Percentiles rank a stretch among this genome's conserved stretches.
phyloP scores from a whole-genome alignment of 2,329 filamentous ascomycete species.

The Ophiostoma sp. region DNA sequence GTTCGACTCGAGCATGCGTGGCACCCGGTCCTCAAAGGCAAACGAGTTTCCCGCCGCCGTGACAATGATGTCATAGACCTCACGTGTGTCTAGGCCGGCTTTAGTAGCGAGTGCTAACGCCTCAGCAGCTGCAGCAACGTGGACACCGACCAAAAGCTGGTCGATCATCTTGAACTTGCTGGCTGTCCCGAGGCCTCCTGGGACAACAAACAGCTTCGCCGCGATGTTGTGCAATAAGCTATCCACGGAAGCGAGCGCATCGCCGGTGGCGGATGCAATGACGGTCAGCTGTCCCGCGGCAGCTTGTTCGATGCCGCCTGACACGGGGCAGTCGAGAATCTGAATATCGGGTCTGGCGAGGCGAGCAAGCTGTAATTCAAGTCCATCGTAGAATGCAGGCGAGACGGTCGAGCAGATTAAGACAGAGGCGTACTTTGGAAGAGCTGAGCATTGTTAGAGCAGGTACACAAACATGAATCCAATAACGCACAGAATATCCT shows the following conservation, averaged over 20 bases:
- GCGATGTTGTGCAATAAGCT: conserved; percentile 72
- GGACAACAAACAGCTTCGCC: conserved; percentile 49
- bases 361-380: conserved; percentile 51
- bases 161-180: conserved; percentile 52
- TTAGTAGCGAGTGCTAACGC: conserved; percentile 48
- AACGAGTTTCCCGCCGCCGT: conserved; percentile 38
- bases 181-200: conserved; percentile 45
- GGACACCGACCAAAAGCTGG: conserved; percentile 48
- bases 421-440: conserved; percentile 55
- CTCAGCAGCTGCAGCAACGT: conserved; percentile 47
- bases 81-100: conserved; percentile 40
- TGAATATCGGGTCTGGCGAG: conserved; percentile 56
- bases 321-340: conserved; percentile 66
- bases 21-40: conserved; percentile 54
- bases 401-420: conserved; percentile 66
- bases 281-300: conserved; percentile 36
- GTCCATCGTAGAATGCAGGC: conserved; percentile 58
- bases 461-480: too few relatives aligned
- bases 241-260: conserved; percentile 40
- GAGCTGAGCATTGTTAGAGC: conserved; percentile 35
- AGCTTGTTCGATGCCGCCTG: conserved; percentile 46
- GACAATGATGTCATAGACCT: conserved; percentile 32
- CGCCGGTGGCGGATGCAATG: conserved; percentile 51
- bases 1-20: conserved; percentile 48
- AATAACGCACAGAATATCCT: too few relatives aligned